Percentiles rank a stretch among this genome's conserved stretches.
Conservation (phyloP, 176 grass and related monocot species). For the barley (Hordeum vulgare) region MorexV3_pseudomolecules_assembly NC_058524.1:5575532-5576031, state of each 20-base stretch:
- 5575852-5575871: constrained; percentile 34
- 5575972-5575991: constrained; percentile 33
- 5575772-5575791: background rate
- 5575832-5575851: constrained; percentile 81
- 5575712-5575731: constrained; percentile 6
- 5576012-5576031: constrained; percentile 23
- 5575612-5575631: too few species aligned
- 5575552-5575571: too few species aligned
- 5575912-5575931: background rate
- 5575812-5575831: constrained; percentile 71
- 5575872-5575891: background rate
- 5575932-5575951: background rate
- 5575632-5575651: too few species aligned
- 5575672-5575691: too few species aligned
- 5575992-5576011: background rate
- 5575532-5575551: too few species aligned
- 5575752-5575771: background rate
- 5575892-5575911: background rate
- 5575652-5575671: too few species aligned
- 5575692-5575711: constrained; percentile 72
- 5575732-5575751: background rate
- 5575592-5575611: too few species aligned
- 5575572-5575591: too few species aligned
- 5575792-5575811: constrained; percentile 38
- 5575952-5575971: constrained; percentile 15